Percentiles rank a stretch among this genome's conserved stretches.
These are phyloP conservation scores for Gomphus sp. DNA, from an alignment of 1,284 basidiomycete species.

Conservation along the genomic window DNA sequence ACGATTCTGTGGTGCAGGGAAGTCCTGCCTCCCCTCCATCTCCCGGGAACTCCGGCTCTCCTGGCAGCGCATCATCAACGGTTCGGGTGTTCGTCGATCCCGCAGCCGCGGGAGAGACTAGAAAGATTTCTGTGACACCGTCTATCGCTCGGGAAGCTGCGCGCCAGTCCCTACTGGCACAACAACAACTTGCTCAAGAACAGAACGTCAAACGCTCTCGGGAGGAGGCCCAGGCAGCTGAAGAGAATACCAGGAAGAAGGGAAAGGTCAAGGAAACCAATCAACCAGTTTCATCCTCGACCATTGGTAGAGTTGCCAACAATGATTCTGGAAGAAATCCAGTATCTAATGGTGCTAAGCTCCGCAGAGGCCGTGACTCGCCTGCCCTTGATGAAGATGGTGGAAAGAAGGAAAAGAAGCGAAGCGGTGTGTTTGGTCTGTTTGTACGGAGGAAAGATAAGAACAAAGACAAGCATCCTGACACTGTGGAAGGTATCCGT, in stretches of 20 bases:
- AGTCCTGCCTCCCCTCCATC: conserved; percentile 18
- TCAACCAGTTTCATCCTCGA: conserved; percentile 10
- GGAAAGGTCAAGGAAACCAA: conserved; percentile 12
- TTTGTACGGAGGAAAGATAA: conserved; percentile 76
- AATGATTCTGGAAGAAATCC: conserved; percentile 6
- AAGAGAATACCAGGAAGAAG: conserved; percentile 51
- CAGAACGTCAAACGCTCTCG: conserved; percentile 49
- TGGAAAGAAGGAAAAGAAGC: conserved; percentile 48
- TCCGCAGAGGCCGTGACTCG: conserved; percentile 55
- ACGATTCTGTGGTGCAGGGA: conserved; percentile 13
- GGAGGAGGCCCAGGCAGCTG: conserved; percentile 50
- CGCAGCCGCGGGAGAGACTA: conserved; percentile 52
- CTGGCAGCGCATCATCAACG: conserved; percentile 7
- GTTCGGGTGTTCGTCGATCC: conserved; percentile 38
- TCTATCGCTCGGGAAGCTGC: conserved; percentile 50
- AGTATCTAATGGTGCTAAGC: conserved; percentile 36
- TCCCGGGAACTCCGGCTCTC: conserved; percentile 17
- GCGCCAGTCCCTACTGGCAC: conserved; percentile 26
- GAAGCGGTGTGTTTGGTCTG: conserved; percentile 62
- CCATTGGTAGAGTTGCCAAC: conserved; percentile 9
- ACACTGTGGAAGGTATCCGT: conserved; percentile 28
- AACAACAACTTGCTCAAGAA: conserved; percentile 27
- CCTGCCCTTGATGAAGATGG: conserved; percentile 35
- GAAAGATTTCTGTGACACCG: conserved; percentile 70
- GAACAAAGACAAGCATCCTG: conserved; percentile 51